phyloP scores from a whole-genome alignment of 2,329 filamentous ascomycete genomes.

The Beauveria varroae region DNA sequence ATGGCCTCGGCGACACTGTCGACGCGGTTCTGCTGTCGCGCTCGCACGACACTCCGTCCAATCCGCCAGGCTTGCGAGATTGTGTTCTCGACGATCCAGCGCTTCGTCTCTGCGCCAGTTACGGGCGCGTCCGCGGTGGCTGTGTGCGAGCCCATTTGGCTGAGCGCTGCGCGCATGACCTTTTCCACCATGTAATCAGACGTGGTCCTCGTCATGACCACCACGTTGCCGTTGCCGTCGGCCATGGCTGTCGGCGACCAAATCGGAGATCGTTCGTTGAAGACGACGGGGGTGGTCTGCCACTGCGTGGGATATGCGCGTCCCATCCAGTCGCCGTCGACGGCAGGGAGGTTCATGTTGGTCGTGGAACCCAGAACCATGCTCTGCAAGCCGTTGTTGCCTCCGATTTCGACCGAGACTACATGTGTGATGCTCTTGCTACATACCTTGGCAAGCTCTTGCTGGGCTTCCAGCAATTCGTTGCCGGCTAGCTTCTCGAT shows the following conservation, averaged over 20 bases:
- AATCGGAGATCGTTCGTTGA: conserved; percentile 38
- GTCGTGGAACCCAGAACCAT: conserved; percentile 47
- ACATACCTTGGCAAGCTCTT: conserved; percentile 45
- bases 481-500: conserved; percentile 53
- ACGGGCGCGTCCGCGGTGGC: conserved; percentile 42
- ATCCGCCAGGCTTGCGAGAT: conserved; percentile 51
- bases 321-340: conserved; percentile 52
- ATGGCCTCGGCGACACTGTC: conserved; percentile 50
- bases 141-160: conserved; percentile 47
- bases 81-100: conserved; percentile 45
- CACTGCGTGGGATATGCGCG: conserved; percentile 47
- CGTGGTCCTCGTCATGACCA: conserved; percentile 39
- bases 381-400: conserved; percentile 54
- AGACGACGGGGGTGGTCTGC: conserved; percentile 47
- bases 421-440: conserved; percentile 44
- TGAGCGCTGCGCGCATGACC: conserved; percentile 42
- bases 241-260: conserved; percentile 39
- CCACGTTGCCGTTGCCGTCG: conserved; percentile 45
- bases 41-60: conserved; percentile 49
- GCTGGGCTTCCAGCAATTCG: conserved; percentile 44
- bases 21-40: conserved; percentile 40
- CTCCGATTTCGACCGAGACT: conserved; percentile 59
- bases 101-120: conserved; percentile 39
- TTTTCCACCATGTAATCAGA: conserved; percentile 41
- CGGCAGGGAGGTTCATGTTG: conserved; percentile 42